These are phyloP conservation scores for Globisporangium cederbergense DNA, from an alignment of 352 stramenopile species.

Conservation along the genomic window DNA sequence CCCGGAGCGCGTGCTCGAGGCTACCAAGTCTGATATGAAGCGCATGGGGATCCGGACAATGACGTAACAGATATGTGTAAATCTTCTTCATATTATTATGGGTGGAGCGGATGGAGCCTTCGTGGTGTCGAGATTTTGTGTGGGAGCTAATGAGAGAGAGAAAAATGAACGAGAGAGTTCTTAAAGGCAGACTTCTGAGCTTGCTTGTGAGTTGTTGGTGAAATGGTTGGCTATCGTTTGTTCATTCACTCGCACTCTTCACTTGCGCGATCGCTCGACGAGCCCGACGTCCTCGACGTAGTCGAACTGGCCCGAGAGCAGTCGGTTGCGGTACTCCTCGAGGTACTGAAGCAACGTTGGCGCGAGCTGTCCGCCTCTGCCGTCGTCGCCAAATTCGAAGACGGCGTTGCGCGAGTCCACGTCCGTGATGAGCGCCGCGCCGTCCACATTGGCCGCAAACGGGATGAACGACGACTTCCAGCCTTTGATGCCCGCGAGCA, in stretches of 20 bases:
- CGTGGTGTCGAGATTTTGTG: not conserved
- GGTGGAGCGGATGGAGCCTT: not conserved
- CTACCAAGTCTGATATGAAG: constrained; percentile 41
- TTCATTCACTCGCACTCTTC: not conserved
- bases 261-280: constrained; percentile 74
- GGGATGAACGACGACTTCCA: constrained; percentile 67
- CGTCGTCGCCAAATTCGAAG: constrained; percentile 67
- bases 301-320: constrained; percentile 78
- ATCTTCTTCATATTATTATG: constrained; percentile 14
- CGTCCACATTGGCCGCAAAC: constrained; percentile 71
- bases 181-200: not conserved
- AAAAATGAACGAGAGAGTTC: not conserved
- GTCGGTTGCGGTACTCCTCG: constrained; percentile 76
- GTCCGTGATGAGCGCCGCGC: constrained; percentile 61
- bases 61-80: constrained; percentile 23
- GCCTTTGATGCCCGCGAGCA: constrained; percentile 34
- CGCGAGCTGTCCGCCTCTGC: constrained; percentile 43
- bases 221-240: not conserved
- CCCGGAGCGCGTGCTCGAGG: constrained; percentile 20
- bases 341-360: constrained; percentile 65
- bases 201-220: not conserved
- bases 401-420: constrained; percentile 48
- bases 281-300: constrained; percentile 82
- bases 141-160: not conserved
- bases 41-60: constrained; percentile 67